Evolutionary conservation across 1,284 basidiomycete genomes (phyloP), one percentile per base, ranked within the genome.

Genomic region (Malassezia sp.): DNA sequence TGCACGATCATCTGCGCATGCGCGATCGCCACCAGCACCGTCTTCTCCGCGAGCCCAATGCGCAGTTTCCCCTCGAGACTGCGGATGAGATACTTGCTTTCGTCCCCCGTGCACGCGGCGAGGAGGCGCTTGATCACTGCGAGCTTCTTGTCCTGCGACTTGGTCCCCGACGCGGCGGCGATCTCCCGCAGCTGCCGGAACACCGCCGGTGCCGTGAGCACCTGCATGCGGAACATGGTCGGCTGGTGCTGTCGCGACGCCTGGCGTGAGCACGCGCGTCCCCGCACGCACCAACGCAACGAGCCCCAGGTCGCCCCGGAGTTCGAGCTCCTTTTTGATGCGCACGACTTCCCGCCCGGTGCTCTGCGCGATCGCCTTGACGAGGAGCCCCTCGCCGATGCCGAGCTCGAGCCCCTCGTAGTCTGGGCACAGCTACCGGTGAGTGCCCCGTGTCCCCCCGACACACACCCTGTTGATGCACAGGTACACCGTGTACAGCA

Each of bases 391-490:
- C 71, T 99, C 93, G 23, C 93, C 93, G 49, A 97, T 91, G 24
- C 93, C 93, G 0, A 99, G 78, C 70, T 99, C 93, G 35, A 95
- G 77, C 3, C 93, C 91, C 56, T 88, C 76, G 71, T 97, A 97
- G 71, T 97, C 93, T 9, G 93, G 91, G 60, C 87, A 84, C 36
- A 97, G 72, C n/a, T n/a, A n/a, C n/a, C n/a, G n/a, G n/a, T n/a
- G n/a, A n/a, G n/a, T n/a, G n/a, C n/a, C n/a, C n/a, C n/a, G n/a
- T n/a, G n/a, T n/a, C n/a, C n/a, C n/a, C n/a, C n/a, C n/a, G n/a
- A n/a, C n/a, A n/a, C n/a, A n/a, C n/a, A n/a, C n/a, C 83, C 90
- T 76, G 67, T 99, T 99, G 71, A 97, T 95, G 68, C 91, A 97
- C 2, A 99, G 78, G 65, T 99, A 99, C 2, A 97, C 83, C 0